Conservation (phyloP, 441 rosid species). For the Erodium chrysanthum region DNA sequence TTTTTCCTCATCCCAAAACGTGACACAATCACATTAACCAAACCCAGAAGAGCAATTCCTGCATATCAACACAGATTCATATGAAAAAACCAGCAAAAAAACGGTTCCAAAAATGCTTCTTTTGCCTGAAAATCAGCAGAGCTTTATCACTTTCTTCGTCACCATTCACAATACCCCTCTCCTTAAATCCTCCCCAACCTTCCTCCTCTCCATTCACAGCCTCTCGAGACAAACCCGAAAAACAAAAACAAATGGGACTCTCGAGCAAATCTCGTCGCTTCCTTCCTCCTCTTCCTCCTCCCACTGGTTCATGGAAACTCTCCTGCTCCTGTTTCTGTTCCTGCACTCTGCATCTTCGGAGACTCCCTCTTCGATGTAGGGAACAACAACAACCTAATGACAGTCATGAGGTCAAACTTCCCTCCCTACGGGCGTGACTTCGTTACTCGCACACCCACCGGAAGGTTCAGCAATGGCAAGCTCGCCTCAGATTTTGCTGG, state of each 20-base stretch:
- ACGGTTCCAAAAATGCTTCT: constrained; percentile 27
- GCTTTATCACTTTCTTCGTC: constrained; percentile 20
- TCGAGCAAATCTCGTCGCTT: constrained; percentile 18
- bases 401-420: constrained; percentile 66
- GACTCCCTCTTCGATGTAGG: constrained; percentile 89
- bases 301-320: constrained; percentile 28
- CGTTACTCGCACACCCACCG: constrained; percentile 57
- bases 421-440: constrained; percentile 95
- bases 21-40: not conserved
- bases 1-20: not conserved
- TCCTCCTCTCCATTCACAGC: constrained; percentile 13
- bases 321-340: constrained; percentile 41
- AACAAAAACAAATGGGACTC: constrained; percentile 27
- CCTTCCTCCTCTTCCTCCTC: constrained; percentile 20
- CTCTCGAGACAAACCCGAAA: not conserved
- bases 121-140: constrained; percentile 19
- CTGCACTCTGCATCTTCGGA: constrained; percentile 74
- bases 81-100: too few species aligned
- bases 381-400: constrained; percentile 65
- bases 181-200: constrained; percentile 27
- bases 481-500: constrained; percentile 77
- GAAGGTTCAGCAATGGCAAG: constrained; percentile 92
- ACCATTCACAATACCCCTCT: constrained; percentile 10
- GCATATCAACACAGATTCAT: too few species aligned
- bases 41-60: not conserved